Evolutionary conservation across 305 asterid species (phyloP).

Genomic region (Lippia alba): DNA sequence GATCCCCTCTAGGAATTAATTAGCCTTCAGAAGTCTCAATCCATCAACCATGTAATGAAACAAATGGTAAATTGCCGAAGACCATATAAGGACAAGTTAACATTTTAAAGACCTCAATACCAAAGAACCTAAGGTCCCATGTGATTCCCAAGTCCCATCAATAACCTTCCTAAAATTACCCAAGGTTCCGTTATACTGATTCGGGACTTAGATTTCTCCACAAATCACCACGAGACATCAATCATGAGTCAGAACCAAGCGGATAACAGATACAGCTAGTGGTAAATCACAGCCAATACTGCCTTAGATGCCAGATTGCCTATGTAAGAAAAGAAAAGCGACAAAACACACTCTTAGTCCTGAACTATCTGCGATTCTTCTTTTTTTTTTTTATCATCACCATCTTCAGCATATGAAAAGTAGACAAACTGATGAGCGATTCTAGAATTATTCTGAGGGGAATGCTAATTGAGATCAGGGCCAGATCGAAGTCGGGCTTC

Average conservation of each 20-base stretch:
- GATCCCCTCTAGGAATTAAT: neutral
- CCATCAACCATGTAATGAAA: conserved; percentile 2
- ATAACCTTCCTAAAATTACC: conserved; percentile 7
- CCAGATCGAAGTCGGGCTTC: conserved; percentile 21
- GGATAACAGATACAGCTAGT: conserved; percentile 2
- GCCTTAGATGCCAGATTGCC: conserved; percentile 12
- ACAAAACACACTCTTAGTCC: neutral
- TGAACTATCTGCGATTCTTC: no score
- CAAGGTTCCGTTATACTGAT: neutral
- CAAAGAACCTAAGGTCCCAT: conserved; percentile 4
- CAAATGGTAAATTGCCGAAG: neutral
- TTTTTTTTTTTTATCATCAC: conserved; percentile 13
- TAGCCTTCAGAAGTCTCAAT: conserved; percentile 1
- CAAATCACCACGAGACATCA: conserved; percentile 2
- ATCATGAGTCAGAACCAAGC: conserved; percentile 7
- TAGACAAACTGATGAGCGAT: conserved; percentile 2
- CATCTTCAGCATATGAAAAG: conserved; percentile 10
- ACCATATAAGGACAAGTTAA: neutral
- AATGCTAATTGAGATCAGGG: conserved; percentile 21
- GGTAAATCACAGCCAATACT: conserved; percentile 1
- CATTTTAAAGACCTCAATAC: conserved; percentile 9
- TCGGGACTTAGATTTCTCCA: neutral
- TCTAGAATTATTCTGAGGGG: conserved; percentile 1
- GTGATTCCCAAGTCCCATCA: neutral
- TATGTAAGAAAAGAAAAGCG: neutral